These are phyloP conservation scores for Phaeoacremonium minimum DNA, from an alignment of 2,329 filamentous ascomycete species.

Conservation along the genomic window DNA sequence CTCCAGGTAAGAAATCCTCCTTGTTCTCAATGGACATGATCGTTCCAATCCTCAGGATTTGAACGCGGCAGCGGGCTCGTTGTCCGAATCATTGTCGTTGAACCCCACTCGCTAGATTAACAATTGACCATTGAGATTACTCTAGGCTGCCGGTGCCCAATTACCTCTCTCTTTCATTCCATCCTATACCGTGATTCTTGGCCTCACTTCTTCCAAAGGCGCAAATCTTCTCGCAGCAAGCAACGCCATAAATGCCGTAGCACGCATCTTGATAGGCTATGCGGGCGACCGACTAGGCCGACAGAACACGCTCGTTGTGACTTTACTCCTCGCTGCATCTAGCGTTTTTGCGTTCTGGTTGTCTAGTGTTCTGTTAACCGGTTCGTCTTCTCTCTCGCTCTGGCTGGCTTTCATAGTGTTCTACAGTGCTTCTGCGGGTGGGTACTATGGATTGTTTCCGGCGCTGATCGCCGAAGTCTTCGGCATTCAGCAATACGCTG, in stretches of 20 bases:
- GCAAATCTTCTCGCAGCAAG: conserved; percentile 37
- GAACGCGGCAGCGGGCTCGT: too few relatives aligned
- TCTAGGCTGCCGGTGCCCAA: conserved; percentile 37
- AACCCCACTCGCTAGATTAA: conserved; percentile 5
- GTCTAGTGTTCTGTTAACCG: conserved; percentile 18
- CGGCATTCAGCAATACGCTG: conserved; percentile 39
- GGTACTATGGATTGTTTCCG: conserved; percentile 40
- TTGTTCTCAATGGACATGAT: conserved; percentile 8
- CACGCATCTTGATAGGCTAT: conserved; percentile 37
- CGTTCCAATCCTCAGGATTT: too few relatives aligned
- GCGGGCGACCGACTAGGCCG: conserved; percentile 40
- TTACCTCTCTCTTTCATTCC: conserved; percentile 43
- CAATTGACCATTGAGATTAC: not conserved
- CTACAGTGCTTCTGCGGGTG: conserved; percentile 37
- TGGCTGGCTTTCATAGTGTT: conserved; percentile 36
- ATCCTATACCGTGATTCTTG: conserved; percentile 38
- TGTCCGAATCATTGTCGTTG: too few relatives aligned
- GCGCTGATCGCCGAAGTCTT: conserved; percentile 43
- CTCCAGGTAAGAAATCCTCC: conserved; percentile 19
- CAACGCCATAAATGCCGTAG: conserved; percentile 39
- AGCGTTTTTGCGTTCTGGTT: conserved; percentile 33
- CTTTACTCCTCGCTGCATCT: conserved; percentile 27
- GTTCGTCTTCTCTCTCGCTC: conserved; percentile 21
- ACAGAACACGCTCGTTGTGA: conserved; percentile 40
- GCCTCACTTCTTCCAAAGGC: conserved; percentile 30